phyloP scores from a whole-genome alignment of 768 basidiomycete genomes.

The Xerocomellus amylosporus region DNA sequence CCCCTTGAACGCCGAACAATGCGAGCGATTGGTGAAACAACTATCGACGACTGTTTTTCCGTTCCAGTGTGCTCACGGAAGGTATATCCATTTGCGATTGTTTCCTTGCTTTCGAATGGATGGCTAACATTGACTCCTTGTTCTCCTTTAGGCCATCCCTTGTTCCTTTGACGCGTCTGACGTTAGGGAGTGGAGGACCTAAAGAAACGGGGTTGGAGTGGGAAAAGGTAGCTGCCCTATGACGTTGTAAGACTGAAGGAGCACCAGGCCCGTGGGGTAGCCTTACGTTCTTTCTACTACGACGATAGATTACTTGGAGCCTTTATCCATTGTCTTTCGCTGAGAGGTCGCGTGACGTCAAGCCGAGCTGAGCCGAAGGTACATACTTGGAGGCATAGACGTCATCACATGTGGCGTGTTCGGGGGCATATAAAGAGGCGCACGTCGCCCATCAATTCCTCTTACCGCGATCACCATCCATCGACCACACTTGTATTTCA shows the following conservation, averaged over 20 bases:
- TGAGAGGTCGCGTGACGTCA: conserved; percentile 30
- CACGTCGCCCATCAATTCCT: neutral
- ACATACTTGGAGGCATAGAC: conserved; percentile 5
- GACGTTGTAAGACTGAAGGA: neutral
- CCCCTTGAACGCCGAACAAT: conserved; percentile 61
- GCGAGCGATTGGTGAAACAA: conserved; percentile 60
- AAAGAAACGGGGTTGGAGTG: conserved; percentile 21
- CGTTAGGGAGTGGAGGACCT: conserved; percentile 9
- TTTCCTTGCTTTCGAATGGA: neutral
- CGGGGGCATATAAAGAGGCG: conserved; percentile 24
- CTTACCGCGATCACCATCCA: conserved; percentile 2
- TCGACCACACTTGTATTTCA: neutral
- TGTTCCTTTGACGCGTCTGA: conserved; percentile 44
- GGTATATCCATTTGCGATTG: conserved; percentile 40
- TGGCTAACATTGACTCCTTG: neutral
- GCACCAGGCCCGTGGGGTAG: neutral
- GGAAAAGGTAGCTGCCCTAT: conserved; percentile 22
- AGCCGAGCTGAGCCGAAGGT: conserved; percentile 14
- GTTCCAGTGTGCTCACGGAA: conserved; percentile 96
- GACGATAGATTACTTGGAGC: neutral
- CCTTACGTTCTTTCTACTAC: too few species aligned
- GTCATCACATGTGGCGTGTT: conserved; percentile 24
- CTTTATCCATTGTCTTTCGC: neutral
- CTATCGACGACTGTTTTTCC: conserved; percentile 77
- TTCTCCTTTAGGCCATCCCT: conserved; percentile 47